These are phyloP conservation scores for Yamadazyma membranifaciens DNA, from an alignment of 1,139 yeast species.

Conservation along the genomic window DNA sequence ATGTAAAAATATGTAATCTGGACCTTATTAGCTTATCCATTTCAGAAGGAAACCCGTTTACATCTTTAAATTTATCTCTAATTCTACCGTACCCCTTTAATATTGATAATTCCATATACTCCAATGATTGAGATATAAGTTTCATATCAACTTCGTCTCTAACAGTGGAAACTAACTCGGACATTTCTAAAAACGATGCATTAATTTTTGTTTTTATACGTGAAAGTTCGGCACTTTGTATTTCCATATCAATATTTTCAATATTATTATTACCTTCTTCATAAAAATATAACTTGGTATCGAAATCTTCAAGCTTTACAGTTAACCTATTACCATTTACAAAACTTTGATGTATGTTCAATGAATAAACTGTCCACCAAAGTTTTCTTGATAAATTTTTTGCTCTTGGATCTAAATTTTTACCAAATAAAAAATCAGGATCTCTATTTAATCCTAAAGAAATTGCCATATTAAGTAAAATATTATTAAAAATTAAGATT, in stretches of 20 bases:
- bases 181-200: slow-evolving; percentile 1
- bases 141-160: slow-evolving; percentile 19
- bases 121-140: slow-evolving; percentile 21
- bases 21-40: slow-evolving; percentile 9
- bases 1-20: slow-evolving; percentile 26
- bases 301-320: slow-evolving; percentile 14
- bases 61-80: slow-evolving; percentile 1
- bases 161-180: slow-evolving; percentile 18
- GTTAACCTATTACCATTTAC: slow-evolving; percentile 23
- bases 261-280: slow-evolving; percentile 20
- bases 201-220: slow-evolving; percentile 1
- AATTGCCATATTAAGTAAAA: slow-evolving; percentile 40
- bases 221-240: slow-evolving; percentile 5
- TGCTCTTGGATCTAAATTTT: slow-evolving; percentile 20
- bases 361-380: slow-evolving; percentile 27
- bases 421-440: slow-evolving; percentile 34
- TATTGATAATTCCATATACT: slow-evolving; percentile 27
- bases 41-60: slow-evolving; percentile 9
- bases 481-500: slow-evolving; percentile 33
- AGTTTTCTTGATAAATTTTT: slow-evolving; percentile 35
- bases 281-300: slow-evolving; percentile 17
- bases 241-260: slow-evolving; percentile 26
- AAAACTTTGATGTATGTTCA: slow-evolving; percentile 19
- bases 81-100: slow-evolving; percentile 13
- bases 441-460: slow-evolving; percentile 48